Evolutionary conservation across 192 early-diverging fungal genomes (phyloP).

Genomic region (Backusella luteola): DNA sequence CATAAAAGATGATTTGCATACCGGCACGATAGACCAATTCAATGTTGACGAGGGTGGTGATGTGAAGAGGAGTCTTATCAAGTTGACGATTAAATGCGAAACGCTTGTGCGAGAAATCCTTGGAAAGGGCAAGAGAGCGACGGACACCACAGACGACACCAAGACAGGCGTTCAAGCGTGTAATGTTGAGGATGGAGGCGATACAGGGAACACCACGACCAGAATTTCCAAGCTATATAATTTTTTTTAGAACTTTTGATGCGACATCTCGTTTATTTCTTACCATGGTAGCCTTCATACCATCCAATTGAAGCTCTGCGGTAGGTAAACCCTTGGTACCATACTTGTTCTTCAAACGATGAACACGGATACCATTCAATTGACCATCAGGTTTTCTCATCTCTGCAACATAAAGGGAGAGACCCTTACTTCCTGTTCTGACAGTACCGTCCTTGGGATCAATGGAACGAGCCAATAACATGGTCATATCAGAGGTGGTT

Average conservation of each 20-base stretch:
- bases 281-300: conserved; percentile 46
- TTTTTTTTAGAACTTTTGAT: background rate
- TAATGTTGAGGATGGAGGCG: conserved; percentile 67
- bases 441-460: conserved; percentile 40
- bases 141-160: conserved; percentile 45
- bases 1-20: conserved; percentile 56
- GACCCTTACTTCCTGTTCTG: conserved; percentile 47
- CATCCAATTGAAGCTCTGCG: conserved; percentile 63
- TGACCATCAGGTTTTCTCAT: conserved; percentile 53
- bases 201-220: conserved; percentile 62
- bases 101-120: conserved; percentile 62
- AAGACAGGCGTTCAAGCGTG: conserved; percentile 59
- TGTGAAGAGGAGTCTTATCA: conserved; percentile 58
- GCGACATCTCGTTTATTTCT: too few species aligned
- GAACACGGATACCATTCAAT: conserved; percentile 64
- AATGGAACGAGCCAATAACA: conserved; percentile 60
- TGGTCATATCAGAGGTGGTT: conserved; percentile 66
- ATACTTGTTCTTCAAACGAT: conserved; percentile 69
- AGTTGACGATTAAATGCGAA: conserved; percentile 50
- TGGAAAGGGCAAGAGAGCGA: conserved; percentile 46
- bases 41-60: conserved; percentile 54
- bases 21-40: conserved; percentile 52
- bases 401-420: conserved; percentile 60
- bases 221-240: conserved; percentile 41
- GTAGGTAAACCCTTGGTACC: conserved; percentile 71